These are phyloP conservation scores for Lactarius indigo DNA, from an alignment of 768 basidiomycete genomes.

Conservation along the genomic window DNA sequence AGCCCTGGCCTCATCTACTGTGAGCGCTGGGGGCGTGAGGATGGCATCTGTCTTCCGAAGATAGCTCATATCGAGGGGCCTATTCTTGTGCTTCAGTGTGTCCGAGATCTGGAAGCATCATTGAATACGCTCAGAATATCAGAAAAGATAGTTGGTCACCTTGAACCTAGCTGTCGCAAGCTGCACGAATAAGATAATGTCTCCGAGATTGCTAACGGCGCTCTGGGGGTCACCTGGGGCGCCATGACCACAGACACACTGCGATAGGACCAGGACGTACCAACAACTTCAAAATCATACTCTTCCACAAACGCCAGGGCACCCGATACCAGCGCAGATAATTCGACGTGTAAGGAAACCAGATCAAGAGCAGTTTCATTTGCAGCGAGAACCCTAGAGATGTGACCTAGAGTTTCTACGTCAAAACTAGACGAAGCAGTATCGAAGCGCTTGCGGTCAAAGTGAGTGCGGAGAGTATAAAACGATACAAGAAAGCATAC, in stretches of 20 bases:
- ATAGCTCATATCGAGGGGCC: slow-evolving; percentile 47
- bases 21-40: slow-evolving; percentile 40
- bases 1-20: slow-evolving; percentile 36
- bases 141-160: slow-evolving; percentile 35
- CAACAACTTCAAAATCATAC: slow-evolving; percentile 79
- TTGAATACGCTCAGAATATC: not conserved
- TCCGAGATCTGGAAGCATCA: slow-evolving; percentile 44
- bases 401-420: slow-evolving; percentile 62
- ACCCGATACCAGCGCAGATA: slow-evolving; percentile 62
- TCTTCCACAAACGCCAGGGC: slow-evolving; percentile 60
- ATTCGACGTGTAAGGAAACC: slow-evolving; percentile 59
- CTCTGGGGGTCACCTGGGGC: slow-evolving; percentile 75
- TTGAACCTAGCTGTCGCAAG: slow-evolving; percentile 61
- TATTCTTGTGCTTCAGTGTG: slow-evolving; percentile 45
- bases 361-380: slow-evolving; percentile 63
- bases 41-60: slow-evolving; percentile 47
- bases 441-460: slow-evolving; percentile 52
- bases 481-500: slow-evolving; percentile 36
- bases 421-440: slow-evolving; percentile 51
- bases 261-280: slow-evolving; percentile 41
- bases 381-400: slow-evolving; percentile 63
- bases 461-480: slow-evolving; percentile 4
- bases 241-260: not conserved
- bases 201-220: slow-evolving; percentile 71
- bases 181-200: slow-evolving; percentile 75